Conservation (phyloP, 495 filamentous ascomycete genomes). For the Xylaria acuta region DNA sequence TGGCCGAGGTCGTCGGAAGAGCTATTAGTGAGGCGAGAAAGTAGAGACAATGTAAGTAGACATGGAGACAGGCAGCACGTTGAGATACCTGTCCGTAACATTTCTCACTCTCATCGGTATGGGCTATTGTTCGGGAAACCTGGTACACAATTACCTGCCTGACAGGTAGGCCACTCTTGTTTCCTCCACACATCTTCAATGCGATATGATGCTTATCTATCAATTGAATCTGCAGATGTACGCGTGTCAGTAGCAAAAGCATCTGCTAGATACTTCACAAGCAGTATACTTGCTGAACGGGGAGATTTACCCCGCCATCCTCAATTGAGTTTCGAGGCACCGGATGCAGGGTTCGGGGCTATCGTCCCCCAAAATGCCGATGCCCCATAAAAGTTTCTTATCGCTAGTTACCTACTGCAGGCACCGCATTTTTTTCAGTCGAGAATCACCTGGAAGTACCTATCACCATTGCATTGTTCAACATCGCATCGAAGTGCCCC, state of each 20-base stretch:
- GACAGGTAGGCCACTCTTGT: background rate
- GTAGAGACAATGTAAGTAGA: background rate
- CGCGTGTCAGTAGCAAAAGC: background rate
- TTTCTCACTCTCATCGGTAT: no score
- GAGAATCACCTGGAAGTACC: background rate
- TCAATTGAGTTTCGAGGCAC: background rate
- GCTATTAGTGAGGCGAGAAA: background rate
- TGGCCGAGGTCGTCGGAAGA: constrained; percentile 52
- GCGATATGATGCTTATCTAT: background rate
- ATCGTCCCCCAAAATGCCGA: background rate
- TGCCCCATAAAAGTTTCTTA: constrained; percentile 27
- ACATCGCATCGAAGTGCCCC: background rate
- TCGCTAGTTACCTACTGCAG: background rate
- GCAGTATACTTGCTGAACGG: background rate
- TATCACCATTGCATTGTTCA: background rate
- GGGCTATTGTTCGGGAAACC: background rate
- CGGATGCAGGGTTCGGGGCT: background rate
- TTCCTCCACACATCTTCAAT: background rate
- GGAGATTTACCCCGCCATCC: background rate
- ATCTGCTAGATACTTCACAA: background rate
- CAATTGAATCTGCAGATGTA: background rate
- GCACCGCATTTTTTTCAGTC: constrained; percentile 10
- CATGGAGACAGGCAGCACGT: background rate
- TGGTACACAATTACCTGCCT: background rate
- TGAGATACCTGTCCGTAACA: background rate